phyloP scores from a whole-genome alignment of 306 rosid species.

The Argentina anserina region DNA sequence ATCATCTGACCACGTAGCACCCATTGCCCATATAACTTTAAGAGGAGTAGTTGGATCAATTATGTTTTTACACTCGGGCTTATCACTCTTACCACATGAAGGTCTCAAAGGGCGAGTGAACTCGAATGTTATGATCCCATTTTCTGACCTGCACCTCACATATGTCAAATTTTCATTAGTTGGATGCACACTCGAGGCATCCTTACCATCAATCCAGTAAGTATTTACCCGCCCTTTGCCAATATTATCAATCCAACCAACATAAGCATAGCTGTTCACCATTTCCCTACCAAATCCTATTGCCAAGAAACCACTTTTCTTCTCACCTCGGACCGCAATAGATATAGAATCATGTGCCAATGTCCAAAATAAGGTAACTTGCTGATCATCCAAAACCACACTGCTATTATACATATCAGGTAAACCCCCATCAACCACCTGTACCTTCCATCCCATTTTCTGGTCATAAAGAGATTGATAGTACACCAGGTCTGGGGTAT shows the following conservation, averaged over 20 bases:
- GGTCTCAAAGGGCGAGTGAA: constrained; percentile 85
- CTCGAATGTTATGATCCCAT: constrained; percentile 74
- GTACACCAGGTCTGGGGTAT: constrained; percentile 69
- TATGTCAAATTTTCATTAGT: constrained; percentile 67
- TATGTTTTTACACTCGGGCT: constrained; percentile 69
- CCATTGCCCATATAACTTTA: constrained; percentile 95
- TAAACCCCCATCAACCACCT: constrained; percentile 94
- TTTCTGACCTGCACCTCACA: constrained; percentile 80
- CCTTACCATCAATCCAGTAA: constrained; percentile 86
- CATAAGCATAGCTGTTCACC: constrained; percentile 72
- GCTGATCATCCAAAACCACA: constrained; percentile 89
- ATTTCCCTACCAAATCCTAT: constrained; percentile 80
- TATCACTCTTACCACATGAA: constrained; percentile 40
- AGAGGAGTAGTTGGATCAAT: constrained; percentile 81
- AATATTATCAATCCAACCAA: constrained; percentile 73
- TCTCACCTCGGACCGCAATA: constrained; percentile 86
- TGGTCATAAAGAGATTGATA: constrained; percentile 66
- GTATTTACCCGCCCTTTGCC: constrained; percentile 64
- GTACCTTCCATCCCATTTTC: constrained; percentile 94
- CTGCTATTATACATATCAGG: constrained; percentile 90
- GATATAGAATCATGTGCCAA: constrained; percentile 59
- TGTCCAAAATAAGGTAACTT: constrained; percentile 89
- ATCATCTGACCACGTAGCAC: constrained; percentile 63
- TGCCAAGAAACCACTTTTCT: constrained; percentile 92
- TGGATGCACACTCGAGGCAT: constrained; percentile 56